Evolutionary conservation across 352 stramenopile genomes (phyloP), one percentile per base, ranked within the genome.

Genomic region (Globisporangium barbulae): DNA sequence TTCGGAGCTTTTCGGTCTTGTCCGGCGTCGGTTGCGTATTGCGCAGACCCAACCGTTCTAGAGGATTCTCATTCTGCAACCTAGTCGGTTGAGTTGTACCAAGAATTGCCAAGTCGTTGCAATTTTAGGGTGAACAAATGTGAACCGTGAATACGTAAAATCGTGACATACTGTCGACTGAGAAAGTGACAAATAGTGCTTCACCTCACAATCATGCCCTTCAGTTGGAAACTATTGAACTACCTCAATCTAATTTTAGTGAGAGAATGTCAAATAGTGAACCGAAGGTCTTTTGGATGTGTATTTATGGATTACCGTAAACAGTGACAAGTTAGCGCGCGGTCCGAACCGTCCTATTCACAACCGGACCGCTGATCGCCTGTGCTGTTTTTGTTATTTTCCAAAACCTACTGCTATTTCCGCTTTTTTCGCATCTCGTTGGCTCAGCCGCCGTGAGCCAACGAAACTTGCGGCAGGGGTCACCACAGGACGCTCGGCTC

Each of bases 401-500:
- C 2, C 0, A 6, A 10, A 47, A 47, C 41, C 10, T 17, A n/a
- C 4, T 2, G 7, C 7, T 33, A 35, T 35, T 41, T 55, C 39
- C 49, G 28, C n/a, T 55, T 13, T 55, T 37, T 39, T 13, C 39
- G 9, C 2, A n/a, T 12, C 21, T 33, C 37, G 9, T 33, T 12
- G 8, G 44, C 28, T 53, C 44, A 59, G 52, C 42, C 15, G 53
- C 17, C 52, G 53, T 62, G 53, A 65, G 61, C 61, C 61, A 67
- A 61, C 61, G 61, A 67, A 64, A 64, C 17, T 62, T 22, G 55
- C 42, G 5, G 37, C 39, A 30, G 19, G 41, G 30, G n/a, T 62
- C 22, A 30, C 28, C 31, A 53, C 8, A 21, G 8, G 28, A 55
- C 15, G 10, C 13, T 15, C 3, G 1, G 37, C 37, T 44, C 41